Percentiles rank a stretch among this genome's conserved stretches.
These are phyloP conservation scores for Exophiala sp. DNA, from an alignment of 2,329 filamentous ascomycete species.

Conservation along the genomic window DNA sequence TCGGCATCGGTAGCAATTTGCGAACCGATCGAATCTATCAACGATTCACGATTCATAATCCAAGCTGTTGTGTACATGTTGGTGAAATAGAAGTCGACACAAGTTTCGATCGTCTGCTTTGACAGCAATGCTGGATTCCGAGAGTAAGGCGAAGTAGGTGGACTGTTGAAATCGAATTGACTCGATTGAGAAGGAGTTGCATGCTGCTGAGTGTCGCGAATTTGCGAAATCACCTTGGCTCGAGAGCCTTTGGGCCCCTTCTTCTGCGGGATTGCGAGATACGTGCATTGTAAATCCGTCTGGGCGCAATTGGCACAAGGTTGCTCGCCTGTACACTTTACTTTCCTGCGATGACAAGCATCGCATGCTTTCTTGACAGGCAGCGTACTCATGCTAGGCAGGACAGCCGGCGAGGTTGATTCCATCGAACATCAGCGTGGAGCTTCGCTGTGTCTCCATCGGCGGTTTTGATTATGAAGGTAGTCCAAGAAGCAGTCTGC, in stretches of 20 bases:
- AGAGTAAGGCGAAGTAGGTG: constrained; percentile 48
- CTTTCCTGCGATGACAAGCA: constrained; percentile 31
- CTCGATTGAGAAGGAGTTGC: constrained; percentile 43
- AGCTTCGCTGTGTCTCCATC: too few relatives aligned
- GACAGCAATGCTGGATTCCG: constrained; percentile 61
- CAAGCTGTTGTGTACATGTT: constrained; percentile 51
- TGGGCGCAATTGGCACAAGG: constrained; percentile 69
- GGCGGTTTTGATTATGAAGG: too few relatives aligned
- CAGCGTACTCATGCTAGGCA: constrained; percentile 13
- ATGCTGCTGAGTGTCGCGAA: constrained; percentile 67
- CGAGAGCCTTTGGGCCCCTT: constrained; percentile 72
- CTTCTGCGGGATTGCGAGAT: constrained; percentile 71
- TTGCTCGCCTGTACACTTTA: constrained; percentile 33
- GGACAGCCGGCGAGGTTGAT: too few relatives aligned
- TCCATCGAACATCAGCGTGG: too few relatives aligned
- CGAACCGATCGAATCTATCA: constrained; percentile 33
- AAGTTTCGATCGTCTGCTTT: constrained; percentile 62
- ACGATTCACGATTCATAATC: constrained; percentile 36
- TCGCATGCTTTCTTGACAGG: constrained; percentile 31
- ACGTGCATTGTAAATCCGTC: constrained; percentile 66
- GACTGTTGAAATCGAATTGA: constrained; percentile 54
- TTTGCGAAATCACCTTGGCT: constrained; percentile 71
- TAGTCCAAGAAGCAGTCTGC: too few relatives aligned
- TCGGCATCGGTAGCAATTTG: constrained; percentile 41
- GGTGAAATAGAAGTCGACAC: constrained; percentile 65